phyloP scores from a whole-genome alignment of 225 moss, liverwort and hornwort species.

The Lunularia cruciata region DNA sequence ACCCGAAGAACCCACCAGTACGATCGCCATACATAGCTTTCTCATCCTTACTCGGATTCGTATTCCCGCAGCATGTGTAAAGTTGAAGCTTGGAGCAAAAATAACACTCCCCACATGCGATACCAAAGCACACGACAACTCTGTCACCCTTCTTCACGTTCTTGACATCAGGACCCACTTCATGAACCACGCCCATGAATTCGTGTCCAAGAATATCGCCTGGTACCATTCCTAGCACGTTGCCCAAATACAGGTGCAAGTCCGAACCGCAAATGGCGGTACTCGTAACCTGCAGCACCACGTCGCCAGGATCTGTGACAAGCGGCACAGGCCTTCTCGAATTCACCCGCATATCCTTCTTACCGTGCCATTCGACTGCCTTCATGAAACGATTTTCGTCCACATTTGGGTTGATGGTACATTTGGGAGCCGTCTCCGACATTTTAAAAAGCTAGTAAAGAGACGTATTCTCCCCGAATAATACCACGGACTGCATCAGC shows the following conservation, averaged over 20 bases:
- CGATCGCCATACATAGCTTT: conserved; percentile 53
- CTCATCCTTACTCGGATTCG: conserved; percentile 65
- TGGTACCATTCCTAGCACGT: conserved; percentile 71
- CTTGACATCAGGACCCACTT: conserved; percentile 62
- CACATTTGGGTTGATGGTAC: conserved; percentile 57
- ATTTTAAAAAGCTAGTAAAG: too few relatives aligned
- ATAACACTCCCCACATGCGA: conserved; percentile 73
- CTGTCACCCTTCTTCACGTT: conserved; percentile 61
- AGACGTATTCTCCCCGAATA: too few relatives aligned
- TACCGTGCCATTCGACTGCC: conserved; percentile 85
- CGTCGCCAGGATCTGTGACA: conserved; percentile 65
- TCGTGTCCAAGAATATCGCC: conserved; percentile 85
- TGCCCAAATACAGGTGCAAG: conserved; percentile 72
- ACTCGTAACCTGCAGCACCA: conserved; percentile 66
- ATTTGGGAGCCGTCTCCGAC: conserved; percentile 28
- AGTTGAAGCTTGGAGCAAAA: conserved; percentile 52
- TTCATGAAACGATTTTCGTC: conserved; percentile 66
- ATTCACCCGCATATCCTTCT: conserved; percentile 64
- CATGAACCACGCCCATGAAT: conserved; percentile 81
- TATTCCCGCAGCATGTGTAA: conserved; percentile 63
- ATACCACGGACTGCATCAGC: too few relatives aligned
- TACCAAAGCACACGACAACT: conserved; percentile 63
- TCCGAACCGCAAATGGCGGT: conserved; percentile 81
- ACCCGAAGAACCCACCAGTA: conserved; percentile 84
- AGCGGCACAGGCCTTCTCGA: conserved; percentile 52